A percentile compares a stretch with the other conserved stretches of the same genome.
phyloP scores from a whole-genome alignment of 1,139 yeast species.

The Yamadazyma mexicana region DNA sequence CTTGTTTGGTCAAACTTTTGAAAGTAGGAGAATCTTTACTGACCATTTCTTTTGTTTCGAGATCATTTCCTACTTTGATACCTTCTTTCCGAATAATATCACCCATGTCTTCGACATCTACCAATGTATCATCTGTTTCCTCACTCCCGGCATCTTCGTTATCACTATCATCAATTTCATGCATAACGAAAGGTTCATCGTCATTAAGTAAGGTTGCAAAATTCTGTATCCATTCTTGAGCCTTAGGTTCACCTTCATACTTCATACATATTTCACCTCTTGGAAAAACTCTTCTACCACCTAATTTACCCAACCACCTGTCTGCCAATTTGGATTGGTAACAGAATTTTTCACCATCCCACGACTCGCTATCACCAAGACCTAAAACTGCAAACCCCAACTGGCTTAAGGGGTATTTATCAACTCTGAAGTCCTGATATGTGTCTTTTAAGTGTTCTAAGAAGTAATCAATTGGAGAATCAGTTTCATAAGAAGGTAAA shows the following conservation, averaged over 20 bases:
- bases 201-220: slow-evolving; percentile 63
- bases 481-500: slow-evolving; percentile 89
- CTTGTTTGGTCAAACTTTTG: slow-evolving; percentile 87
- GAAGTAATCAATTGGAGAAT: slow-evolving; percentile 87
- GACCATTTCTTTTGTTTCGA: slow-evolving; percentile 77
- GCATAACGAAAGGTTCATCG: slow-evolving; percentile 57
- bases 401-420: slow-evolving; percentile 71
- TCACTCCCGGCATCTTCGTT: slow-evolving; percentile 40
- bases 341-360: slow-evolving; percentile 84
- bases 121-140: slow-evolving; percentile 45
- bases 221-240: slow-evolving; percentile 66
- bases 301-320: slow-evolving; percentile 74
- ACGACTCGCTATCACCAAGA: slow-evolving; percentile 82
- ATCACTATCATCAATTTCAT: slow-evolving; percentile 37
- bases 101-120: slow-evolving; percentile 89
- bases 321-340: slow-evolving; percentile 82
- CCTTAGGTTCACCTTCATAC: slow-evolving; percentile 58
- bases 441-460: slow-evolving; percentile 80
- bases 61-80: slow-evolving; percentile 15
- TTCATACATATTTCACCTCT: slow-evolving; percentile 85
- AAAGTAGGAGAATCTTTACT: slow-evolving; percentile 87
- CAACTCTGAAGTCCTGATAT: slow-evolving; percentile 80
- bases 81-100: slow-evolving; percentile 46
- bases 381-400: slow-evolving; percentile 87
- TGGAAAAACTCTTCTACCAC: slow-evolving; percentile 83